Conservation (phyloP, 2,329 filamentous ascomycete genomes). For the Ilyonectria robusta region DNA sequence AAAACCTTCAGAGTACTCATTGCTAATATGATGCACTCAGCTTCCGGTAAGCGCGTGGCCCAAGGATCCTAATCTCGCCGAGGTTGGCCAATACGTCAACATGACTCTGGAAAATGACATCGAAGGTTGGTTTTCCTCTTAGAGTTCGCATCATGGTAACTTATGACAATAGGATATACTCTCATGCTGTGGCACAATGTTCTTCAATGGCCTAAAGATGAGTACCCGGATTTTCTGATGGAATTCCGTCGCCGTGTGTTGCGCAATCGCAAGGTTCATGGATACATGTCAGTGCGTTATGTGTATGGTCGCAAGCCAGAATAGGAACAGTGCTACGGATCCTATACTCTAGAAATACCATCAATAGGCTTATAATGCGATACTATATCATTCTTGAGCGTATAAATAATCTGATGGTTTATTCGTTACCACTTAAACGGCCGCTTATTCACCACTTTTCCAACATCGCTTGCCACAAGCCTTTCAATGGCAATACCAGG, state of each 20-base stretch:
- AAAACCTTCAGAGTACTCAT: background rate
- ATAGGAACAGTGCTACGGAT: too few relatives aligned
- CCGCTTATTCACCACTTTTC: slow-evolving; percentile 23
- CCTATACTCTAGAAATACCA: too few relatives aligned
- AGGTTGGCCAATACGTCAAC: slow-evolving; percentile 35
- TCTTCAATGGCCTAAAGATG: slow-evolving; percentile 37
- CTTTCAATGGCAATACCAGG: slow-evolving; percentile 57
- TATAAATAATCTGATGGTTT: too few relatives aligned
- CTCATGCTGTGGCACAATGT: slow-evolving; percentile 39
- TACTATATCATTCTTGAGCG: too few relatives aligned
- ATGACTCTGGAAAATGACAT: slow-evolving; percentile 40
- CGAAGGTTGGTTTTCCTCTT: slow-evolving; percentile 24
- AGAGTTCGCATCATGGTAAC: background rate
- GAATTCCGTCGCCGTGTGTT: slow-evolving; percentile 32
- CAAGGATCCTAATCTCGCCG: slow-evolving; percentile 31
- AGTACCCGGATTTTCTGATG: slow-evolving; percentile 39
- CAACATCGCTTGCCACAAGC: slow-evolving; percentile 57
- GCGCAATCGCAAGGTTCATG: slow-evolving; percentile 34
- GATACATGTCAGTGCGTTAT: slow-evolving; percentile 39
- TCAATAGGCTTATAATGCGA: too few relatives aligned
- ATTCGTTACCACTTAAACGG: slow-evolving; percentile 1
- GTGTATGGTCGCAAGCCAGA: slow-evolving; percentile 37
- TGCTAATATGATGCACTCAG: background rate
- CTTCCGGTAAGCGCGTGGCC: slow-evolving; percentile 39
- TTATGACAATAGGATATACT: slow-evolving; percentile 16